Percentiles rank a stretch among this genome's conserved stretches.
phyloP scores from a whole-genome alignment of 1,284 basidiomycete species.

The Marasmius oreades region DNA sequence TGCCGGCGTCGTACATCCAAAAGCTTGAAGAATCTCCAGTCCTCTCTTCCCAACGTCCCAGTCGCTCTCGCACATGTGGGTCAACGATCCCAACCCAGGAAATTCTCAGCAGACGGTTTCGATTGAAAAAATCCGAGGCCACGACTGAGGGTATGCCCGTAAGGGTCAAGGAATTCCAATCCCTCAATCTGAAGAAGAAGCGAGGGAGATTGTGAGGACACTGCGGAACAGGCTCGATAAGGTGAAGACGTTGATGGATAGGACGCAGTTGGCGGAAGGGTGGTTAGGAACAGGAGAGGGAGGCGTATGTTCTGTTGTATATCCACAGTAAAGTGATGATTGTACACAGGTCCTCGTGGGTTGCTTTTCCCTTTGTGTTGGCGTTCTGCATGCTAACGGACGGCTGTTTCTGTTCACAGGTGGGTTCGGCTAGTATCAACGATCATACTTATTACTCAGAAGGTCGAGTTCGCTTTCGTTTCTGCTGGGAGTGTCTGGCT shows the following conservation, averaged over 20 bases:
- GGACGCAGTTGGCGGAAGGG: constrained; percentile 62
- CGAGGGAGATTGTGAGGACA: constrained; percentile 58
- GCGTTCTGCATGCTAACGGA: neutral
- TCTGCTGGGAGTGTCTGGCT: neutral
- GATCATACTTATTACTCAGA: constrained; percentile 83
- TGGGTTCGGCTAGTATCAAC: constrained; percentile 89
- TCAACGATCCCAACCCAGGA: constrained; percentile 39
- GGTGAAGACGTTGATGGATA: constrained; percentile 66
- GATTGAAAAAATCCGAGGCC: constrained; percentile 45
- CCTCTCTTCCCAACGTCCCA: constrained; percentile 85
- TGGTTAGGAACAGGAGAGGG: constrained; percentile 82
- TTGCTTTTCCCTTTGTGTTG: constrained; percentile 13
- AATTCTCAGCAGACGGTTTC: constrained; percentile 48
- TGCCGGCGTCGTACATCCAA: too few species aligned
- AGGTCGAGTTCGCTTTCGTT: constrained; percentile 38
- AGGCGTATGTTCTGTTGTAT: constrained; percentile 75
- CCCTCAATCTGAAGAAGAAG: constrained; percentile 64
- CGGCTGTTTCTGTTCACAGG: constrained; percentile 36
- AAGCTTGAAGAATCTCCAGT: constrained; percentile 71
- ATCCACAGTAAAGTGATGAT: constrained; percentile 90
- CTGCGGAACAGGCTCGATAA: constrained; percentile 47
- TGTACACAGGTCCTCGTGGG: constrained; percentile 81
- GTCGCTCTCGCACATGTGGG: constrained; percentile 87
- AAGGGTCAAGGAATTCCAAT: constrained; percentile 53
- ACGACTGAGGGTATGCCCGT: constrained; percentile 37